These are phyloP conservation scores for Cladosporium sp. DNA, from an alignment of 2,329 filamentous ascomycete genomes.

Conservation along the genomic window DNA sequence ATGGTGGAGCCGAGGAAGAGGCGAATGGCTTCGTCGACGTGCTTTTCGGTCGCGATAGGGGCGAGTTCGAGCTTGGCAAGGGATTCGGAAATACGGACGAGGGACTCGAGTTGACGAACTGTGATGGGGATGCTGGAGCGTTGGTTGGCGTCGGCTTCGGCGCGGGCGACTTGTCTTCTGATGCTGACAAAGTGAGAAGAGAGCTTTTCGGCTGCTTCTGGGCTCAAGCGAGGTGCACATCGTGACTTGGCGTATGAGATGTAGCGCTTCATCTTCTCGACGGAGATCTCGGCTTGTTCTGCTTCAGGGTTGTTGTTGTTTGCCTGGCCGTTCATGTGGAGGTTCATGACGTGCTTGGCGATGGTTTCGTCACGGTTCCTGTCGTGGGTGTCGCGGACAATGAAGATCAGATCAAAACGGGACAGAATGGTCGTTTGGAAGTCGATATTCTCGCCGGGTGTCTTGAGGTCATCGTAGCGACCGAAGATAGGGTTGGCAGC, in stretches of 20 bases:
- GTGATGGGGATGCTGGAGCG: conserved; percentile 96
- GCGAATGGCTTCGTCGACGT: conserved; percentile 95
- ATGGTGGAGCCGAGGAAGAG: conserved; percentile 95
- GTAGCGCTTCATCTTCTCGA: conserved; percentile 97
- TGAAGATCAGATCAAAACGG: conserved; percentile 99
- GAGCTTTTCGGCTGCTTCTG: conserved; percentile 90
- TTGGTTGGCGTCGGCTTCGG: conserved; percentile 83
- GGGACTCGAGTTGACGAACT: conserved; percentile 92
- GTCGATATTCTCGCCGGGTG: conserved; percentile 96
- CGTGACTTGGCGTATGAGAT: conserved; percentile 96
- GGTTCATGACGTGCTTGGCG: conserved; percentile 93
- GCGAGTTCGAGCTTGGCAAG: conserved; percentile 87
- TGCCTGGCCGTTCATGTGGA: conserved; percentile 88
- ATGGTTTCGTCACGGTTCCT: conserved; percentile 86
- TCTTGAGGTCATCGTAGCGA: conserved; percentile 96
- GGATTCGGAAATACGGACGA: conserved; percentile 94
- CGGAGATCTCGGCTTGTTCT: conserved; percentile 79
- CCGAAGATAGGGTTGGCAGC: conserved; percentile 97
- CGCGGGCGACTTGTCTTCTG: conserved; percentile 84
- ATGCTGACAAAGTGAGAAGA: conserved; percentile 97
- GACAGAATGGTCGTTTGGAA: conserved; percentile 98
- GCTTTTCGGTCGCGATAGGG: conserved; percentile 79
- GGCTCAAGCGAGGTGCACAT: conserved; percentile 84
- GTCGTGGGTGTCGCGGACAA: conserved; percentile 92
- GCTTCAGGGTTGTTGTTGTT: conserved; percentile 72